Evolutionary conservation across 805 yeast genomes (phyloP).

Genomic region (Metschnikowia similis): DNA sequence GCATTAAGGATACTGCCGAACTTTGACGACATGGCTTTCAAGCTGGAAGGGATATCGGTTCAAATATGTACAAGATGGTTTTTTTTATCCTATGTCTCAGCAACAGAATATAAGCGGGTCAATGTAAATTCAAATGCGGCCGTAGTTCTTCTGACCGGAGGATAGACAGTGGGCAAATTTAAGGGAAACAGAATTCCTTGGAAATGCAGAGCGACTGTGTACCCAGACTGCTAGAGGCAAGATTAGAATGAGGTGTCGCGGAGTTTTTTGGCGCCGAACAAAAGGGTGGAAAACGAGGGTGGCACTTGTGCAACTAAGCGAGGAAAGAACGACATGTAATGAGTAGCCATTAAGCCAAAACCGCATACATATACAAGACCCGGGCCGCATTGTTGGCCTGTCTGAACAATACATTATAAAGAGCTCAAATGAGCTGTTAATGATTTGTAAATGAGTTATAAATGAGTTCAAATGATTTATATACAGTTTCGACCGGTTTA

Average conservation of each 20-base stretch:
- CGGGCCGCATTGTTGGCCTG: not conserved
- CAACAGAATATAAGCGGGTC: not conserved
- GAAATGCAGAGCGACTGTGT: not conserved
- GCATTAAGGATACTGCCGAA: slow-evolving; percentile 33
- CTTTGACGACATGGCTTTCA: slow-evolving; percentile 17
- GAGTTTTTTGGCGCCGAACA: slow-evolving; percentile 2
- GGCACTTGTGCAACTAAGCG: slow-evolving; percentile 1
- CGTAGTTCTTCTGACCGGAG: not conserved
- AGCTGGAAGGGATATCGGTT: not conserved
- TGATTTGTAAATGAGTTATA: too few relatives aligned
- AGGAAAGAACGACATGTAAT: not conserved
- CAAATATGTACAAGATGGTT: slow-evolving; percentile 21
- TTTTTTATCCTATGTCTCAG: not conserved
- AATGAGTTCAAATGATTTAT: too few relatives aligned
- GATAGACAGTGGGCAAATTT: not conserved
- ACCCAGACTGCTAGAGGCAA: not conserved
- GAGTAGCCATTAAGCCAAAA: not conserved
- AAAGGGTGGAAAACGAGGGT: not conserved
- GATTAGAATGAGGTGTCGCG: not conserved
- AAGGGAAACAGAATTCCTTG: not conserved
- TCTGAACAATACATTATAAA: not conserved
- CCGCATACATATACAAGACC: too few relatives aligned
- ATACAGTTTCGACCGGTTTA: too few relatives aligned
- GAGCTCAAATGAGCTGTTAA: too few relatives aligned
- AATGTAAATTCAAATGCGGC: not conserved